Percentiles rank a stretch among this genome's conserved stretches.
These are phyloP conservation scores for Melastoma candidum DNA, from an alignment of 441 rosid species.

Conservation along the genomic window DNA sequence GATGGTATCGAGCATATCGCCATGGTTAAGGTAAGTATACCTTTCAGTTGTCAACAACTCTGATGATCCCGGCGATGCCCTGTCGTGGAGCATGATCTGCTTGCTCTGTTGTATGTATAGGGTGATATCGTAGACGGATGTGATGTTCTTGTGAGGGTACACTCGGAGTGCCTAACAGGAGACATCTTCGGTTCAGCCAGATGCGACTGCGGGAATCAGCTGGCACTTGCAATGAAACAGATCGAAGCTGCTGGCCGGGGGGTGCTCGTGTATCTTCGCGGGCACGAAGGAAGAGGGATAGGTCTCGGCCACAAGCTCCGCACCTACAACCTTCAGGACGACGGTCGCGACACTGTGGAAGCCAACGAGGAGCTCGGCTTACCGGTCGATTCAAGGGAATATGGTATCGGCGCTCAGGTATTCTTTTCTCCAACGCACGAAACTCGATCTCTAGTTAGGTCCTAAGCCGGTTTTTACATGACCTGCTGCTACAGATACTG, in stretches of 20 bases:
- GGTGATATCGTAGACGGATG: slow-evolving; percentile 47
- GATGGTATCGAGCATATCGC: slow-evolving; percentile 75
- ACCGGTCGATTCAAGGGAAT: slow-evolving; percentile 50
- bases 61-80: too few relatives aligned
- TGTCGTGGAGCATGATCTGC: background rate
- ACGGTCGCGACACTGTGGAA: slow-evolving; percentile 34
- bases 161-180: slow-evolving; percentile 56
- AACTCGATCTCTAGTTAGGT: background rate
- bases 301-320: slow-evolving; percentile 52
- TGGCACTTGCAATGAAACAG: slow-evolving; percentile 52
- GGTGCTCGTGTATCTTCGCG: slow-evolving; percentile 56
- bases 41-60: background rate
- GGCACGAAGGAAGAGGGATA: slow-evolving; percentile 53
- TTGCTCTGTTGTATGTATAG: slow-evolving; percentile 17
- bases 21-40: slow-evolving; percentile 49
- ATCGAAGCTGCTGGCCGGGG: slow-evolving; percentile 48
- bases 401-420: slow-evolving; percentile 63
- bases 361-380: slow-evolving; percentile 34
- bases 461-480: background rate
- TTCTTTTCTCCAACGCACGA: background rate
- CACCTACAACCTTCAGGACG: slow-evolving; percentile 34
- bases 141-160: slow-evolving; percentile 57
- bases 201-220: slow-evolving; percentile 42
- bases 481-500: slow-evolving; percentile 35
- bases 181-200: slow-evolving; percentile 56